Evolutionary conservation across 2,329 filamentous ascomycete genomes (phyloP), one percentile per base, ranked within the genome.

Genomic region (Zelopaecilomyces penicillatus): DNA sequence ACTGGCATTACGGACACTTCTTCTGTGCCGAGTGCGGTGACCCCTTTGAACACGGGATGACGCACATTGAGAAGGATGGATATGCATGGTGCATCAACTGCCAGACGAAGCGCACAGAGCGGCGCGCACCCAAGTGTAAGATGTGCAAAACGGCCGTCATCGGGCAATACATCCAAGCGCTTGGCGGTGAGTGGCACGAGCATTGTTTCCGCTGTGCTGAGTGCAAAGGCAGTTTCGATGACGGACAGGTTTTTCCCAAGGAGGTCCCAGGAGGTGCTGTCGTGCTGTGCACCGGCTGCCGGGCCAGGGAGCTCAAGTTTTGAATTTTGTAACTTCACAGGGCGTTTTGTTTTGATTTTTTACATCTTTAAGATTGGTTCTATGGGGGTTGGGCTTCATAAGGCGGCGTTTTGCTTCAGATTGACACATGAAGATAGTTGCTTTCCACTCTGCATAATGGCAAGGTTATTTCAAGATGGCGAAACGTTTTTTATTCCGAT

Each of bases 1-100:
- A 95, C 66, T 98, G 88, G 87, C 93, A 98, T 64, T 86, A 87
- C 43, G 93, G 93, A 0, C 93, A 98, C 67, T 98, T 98, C 70
- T 98, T 98, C 76, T 98, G 93, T 61, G 93, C 93, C 36, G 89
- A 98, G 72, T 98, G 93, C 62, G 93, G 93, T 54, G 91, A 98
- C 68, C 91, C 93, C 0, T 98, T 98, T 61, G 87, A 75, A 53
- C 72, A 74, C 39, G 78, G 77, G 48, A 77, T 75, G 67, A 83
- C 79, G 38, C 80, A 83, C 57, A 82, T 98, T 44, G 93, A 98
- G 63, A 95, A 95, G 66, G 91, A 97, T 54, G 91, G 91, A 7
- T 97, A 95, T 64, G 93, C 93, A 5, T 98, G 93, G 90, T 98
- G 93, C 65, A 79, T 97, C 39, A 77, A 77, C 26, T 98, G 93